phyloP scores from a whole-genome alignment of 306 rosid genomes.

The Abrus pulchellus region DNA sequence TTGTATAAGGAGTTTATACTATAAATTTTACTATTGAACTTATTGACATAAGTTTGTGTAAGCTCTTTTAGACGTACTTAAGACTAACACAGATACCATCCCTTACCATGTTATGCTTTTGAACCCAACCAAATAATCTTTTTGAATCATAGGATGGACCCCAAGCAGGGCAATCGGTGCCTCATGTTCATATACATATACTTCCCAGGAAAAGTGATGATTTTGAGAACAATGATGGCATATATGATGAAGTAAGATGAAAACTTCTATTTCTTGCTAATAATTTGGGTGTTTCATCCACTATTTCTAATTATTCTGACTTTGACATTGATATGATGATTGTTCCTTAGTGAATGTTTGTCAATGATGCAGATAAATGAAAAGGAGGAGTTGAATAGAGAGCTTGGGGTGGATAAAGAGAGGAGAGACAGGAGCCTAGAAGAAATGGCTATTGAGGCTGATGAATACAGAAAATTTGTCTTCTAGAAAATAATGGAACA shows the following conservation, averaged over 20 bases:
- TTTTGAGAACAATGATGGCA: constrained; percentile 81
- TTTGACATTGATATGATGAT: constrained; percentile 16
- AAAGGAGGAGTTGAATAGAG: constrained; percentile 74
- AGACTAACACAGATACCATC: too few species aligned
- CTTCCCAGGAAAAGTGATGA: constrained; percentile 77
- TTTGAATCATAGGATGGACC: constrained; percentile 81
- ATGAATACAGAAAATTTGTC: constrained; percentile 77
- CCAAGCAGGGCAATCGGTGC: constrained; percentile 84
- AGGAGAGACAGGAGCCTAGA: constrained; percentile 78
- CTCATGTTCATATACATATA: constrained; percentile 93
- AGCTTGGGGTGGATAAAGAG: constrained; percentile 77
- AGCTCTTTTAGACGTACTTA: too few species aligned
- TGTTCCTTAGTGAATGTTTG: constrained; percentile 8
- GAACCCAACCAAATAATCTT: constrained; percentile 40
- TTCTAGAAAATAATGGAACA: not conserved
- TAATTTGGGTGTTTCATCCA: constrained; percentile 20
- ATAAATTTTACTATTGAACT: too few species aligned
- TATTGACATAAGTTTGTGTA: too few species aligned
- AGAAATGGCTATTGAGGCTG: constrained; percentile 87
- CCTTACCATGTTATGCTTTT: not conserved
- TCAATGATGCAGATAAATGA: constrained; percentile 69
- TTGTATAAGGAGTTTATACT: too few species aligned
- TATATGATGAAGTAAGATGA: constrained; percentile 77
- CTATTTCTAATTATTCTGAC: constrained; percentile 10
- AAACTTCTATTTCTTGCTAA: too few species aligned